Evolutionary conservation across 306 rosid species (phyloP).

Genomic region (barrel medic (Medicago truncatula)): MtrunA17r5.0-ANR NC_053044.1:1387001-1387500

Average conservation of each 20-base stretch:
- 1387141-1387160: slow-evolving; percentile 55
- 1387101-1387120: slow-evolving; percentile 17
- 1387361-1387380: too few relatives aligned
- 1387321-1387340: background rate
- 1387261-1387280: slow-evolving; percentile 59
- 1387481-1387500: too few relatives aligned
- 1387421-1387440: too few relatives aligned
- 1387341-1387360: too few relatives aligned
- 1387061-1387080: slow-evolving; percentile 33
- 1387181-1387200: slow-evolving; percentile 39
- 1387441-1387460: too few relatives aligned
- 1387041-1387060: background rate
- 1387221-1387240: slow-evolving; percentile 58
- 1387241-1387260: slow-evolving; percentile 51
- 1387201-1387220: slow-evolving; percentile 46
- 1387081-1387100: slow-evolving; percentile 44
- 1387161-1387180: slow-evolving; percentile 53
- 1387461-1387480: too few relatives aligned
- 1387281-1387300: background rate
- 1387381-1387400: too few relatives aligned
- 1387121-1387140: slow-evolving; percentile 38
- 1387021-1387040: too few relatives aligned
- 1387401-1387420: too few relatives aligned
- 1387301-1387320: background rate
- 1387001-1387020: too few relatives aligned